Conservation (phyloP, 768 basidiomycete genomes). For the Collybia sordida region DNA sequence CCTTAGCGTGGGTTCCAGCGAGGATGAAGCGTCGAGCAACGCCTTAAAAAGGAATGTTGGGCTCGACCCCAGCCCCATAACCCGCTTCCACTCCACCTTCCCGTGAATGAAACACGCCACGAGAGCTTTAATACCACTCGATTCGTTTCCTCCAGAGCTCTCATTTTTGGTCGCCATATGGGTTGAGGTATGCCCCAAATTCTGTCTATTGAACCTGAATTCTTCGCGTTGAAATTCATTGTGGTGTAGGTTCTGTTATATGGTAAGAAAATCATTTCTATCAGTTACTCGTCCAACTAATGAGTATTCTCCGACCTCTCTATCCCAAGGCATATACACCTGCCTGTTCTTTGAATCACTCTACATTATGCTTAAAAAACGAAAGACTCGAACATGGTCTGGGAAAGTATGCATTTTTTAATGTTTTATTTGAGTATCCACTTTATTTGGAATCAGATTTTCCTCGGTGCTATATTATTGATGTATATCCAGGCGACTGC, state of each 20-base stretch:
- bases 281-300: not conserved
- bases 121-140: not conserved
- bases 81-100: no score
- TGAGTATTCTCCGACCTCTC: not conserved
- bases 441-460: constrained; percentile 12
- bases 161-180: constrained; percentile 13
- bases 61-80: no score
- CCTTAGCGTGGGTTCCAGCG: no score
- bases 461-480: constrained; percentile 17
- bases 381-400: constrained; percentile 6
- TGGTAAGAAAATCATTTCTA: no score
- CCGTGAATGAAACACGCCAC: not conserved
- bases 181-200: constrained; percentile 13
- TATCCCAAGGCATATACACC: constrained; percentile 13
- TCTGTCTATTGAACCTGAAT: no score
- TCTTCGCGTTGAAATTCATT: no score
- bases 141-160: constrained; percentile 5
- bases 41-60: no score
- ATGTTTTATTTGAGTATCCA: no score
- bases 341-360: constrained; percentile 16
- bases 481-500: constrained; percentile 24
- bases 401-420: constrained; percentile 7
- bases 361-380: constrained; percentile 16
- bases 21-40: no score
- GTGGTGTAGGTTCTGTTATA: no score